phyloP scores from a whole-genome alignment of 495 filamentous ascomycete genomes.

The Penicillium herquei region DNA sequence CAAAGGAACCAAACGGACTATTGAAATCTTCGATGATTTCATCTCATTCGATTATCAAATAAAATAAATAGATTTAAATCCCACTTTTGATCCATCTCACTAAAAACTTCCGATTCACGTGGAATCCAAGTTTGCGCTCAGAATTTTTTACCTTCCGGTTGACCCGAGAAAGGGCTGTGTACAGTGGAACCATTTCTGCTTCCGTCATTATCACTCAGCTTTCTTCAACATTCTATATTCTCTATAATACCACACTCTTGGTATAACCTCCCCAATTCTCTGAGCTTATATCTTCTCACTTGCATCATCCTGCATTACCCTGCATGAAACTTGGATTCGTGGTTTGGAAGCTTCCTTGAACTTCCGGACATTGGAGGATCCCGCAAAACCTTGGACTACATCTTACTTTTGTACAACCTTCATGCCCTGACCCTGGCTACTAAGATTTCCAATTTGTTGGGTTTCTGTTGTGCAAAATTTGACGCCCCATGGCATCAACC shows the following conservation, averaged over 20 bases:
- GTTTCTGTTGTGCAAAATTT: not conserved
- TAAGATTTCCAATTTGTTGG: not conserved
- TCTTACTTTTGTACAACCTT: not conserved
- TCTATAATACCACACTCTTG: too few species aligned
- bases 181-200: slow-evolving; percentile 31
- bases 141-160: slow-evolving; percentile 21
- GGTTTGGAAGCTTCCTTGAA: not conserved
- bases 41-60: not conserved
- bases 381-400: not conserved
- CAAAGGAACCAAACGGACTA: too few species aligned
- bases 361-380: too few species aligned
- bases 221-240: too few species aligned
- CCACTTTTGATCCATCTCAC: not conserved
- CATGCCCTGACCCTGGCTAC: not conserved
- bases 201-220: not conserved
- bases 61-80: not conserved
- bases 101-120: not conserved
- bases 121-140: not conserved
- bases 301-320: not conserved
- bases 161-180: slow-evolving; percentile 35
- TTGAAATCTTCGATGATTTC: too few species aligned
- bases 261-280: too few species aligned
- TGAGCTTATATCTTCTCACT: not conserved
- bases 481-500: slow-evolving; percentile 9
- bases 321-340: not conserved